These are phyloP conservation scores for Porcisia hertigi DNA, from an alignment of 208 protist genomes.

Conservation along the genomic window DNA sequence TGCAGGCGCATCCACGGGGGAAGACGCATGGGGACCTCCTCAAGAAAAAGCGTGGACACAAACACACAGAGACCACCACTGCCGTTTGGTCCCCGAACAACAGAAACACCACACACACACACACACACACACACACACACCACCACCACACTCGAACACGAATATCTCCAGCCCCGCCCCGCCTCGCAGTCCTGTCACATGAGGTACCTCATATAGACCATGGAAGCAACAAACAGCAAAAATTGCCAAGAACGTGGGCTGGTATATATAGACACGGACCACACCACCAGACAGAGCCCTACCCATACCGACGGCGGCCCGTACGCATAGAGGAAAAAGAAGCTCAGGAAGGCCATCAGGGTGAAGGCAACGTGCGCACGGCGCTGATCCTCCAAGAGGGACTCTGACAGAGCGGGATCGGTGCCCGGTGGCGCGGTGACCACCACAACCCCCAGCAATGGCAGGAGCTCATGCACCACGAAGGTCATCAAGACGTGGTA, in stretches of 20 bases:
- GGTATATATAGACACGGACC: constrained; percentile 35
- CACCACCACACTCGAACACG: not conserved
- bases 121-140: not conserved
- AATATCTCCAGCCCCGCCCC: not conserved
- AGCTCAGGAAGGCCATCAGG: constrained; percentile 35
- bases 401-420: not conserved
- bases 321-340: constrained; percentile 17
- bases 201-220: constrained; percentile 28
- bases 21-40: not conserved
- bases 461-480: constrained; percentile 36
- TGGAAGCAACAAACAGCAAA: constrained; percentile 38
- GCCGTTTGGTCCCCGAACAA: too few relatives aligned
- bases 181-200: constrained; percentile 10
- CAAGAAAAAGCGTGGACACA: not conserved
- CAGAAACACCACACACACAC: not conserved
- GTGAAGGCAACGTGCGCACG: constrained; percentile 43
- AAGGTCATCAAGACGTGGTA: constrained; percentile 41
- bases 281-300: constrained; percentile 25
- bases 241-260: constrained; percentile 26
- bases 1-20: too few relatives aligned
- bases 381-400: constrained; percentile 20
- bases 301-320: constrained; percentile 16
- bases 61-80: not conserved
- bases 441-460: constrained; percentile 21
- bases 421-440: not conserved